These are phyloP conservation scores for Serendipita sp. DNA, from an alignment of 1,284 basidiomycete genomes.

Conservation along the genomic window DNA sequence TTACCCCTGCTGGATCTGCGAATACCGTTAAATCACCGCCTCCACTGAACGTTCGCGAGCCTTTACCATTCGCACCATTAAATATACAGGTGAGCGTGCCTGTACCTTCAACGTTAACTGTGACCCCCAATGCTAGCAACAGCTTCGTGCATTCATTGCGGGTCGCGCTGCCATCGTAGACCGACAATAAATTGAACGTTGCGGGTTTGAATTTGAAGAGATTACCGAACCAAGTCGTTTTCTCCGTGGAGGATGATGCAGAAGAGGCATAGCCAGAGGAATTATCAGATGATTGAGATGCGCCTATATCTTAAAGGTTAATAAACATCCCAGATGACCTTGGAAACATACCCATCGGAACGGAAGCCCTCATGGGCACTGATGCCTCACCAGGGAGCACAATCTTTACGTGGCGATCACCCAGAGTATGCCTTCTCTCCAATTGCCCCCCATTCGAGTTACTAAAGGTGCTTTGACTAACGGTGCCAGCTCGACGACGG, in stretches of 20 bases:
- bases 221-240: constrained; percentile 76
- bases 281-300: not conserved
- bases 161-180: constrained; percentile 52
- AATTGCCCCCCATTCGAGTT: constrained; percentile 14
- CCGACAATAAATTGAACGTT: constrained; percentile 48
- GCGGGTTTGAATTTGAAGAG: constrained; percentile 78
- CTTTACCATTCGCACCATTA: constrained; percentile 17
- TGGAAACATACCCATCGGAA: no score
- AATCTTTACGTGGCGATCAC: constrained; percentile 34
- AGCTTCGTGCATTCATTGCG: constrained; percentile 59
- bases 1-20: constrained; percentile 41
- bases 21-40: constrained; percentile 12
- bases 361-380: not conserved
- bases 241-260: constrained; percentile 17
- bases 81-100: not conserved
- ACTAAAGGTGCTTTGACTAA: constrained; percentile 4
- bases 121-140: constrained; percentile 56
- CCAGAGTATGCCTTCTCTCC: constrained; percentile 16
- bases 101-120: constrained; percentile 12
- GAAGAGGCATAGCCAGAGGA: not conserved
- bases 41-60: constrained; percentile 7
- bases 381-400: constrained; percentile 24
- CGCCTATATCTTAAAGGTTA: no score
- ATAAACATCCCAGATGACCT: not conserved
- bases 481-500: constrained; percentile 5